Evolutionary conservation across 345 rosid species (phyloP).

Genomic region (Cardamine resedifolia): DNA sequence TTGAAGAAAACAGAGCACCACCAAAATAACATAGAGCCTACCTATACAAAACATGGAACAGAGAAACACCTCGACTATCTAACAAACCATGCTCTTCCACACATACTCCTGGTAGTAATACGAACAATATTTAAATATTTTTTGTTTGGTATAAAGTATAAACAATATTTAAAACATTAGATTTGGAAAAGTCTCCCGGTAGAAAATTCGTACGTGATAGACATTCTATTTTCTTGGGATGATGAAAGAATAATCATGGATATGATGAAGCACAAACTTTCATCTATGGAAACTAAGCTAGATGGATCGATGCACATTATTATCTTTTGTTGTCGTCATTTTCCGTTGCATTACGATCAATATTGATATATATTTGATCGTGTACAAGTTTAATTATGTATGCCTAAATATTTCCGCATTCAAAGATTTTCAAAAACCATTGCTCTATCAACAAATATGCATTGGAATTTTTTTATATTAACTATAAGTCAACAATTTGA

Average conservation of each 20-base stretch:
- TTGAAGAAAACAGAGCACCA: too few relatives aligned
- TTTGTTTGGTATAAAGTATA: neutral
- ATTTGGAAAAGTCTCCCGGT: neutral
- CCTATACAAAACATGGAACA: too few relatives aligned
- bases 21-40: too few relatives aligned
- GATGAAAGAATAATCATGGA: neutral
- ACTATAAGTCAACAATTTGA: neutral
- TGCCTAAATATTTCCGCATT: neutral
- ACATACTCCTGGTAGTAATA: too few relatives aligned
- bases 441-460: neutral
- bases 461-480: too few relatives aligned
- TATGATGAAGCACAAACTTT: neutral
- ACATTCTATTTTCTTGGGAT: neutral
- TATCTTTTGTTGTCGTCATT: neutral
- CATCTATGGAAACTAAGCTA: neutral
- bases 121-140: too few relatives aligned
- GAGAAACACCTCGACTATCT: too few relatives aligned
- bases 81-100: too few relatives aligned
- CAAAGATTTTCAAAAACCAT: neutral
- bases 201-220: neutral
- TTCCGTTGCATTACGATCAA: neutral
- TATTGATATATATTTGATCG: neutral
- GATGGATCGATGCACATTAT: neutral
- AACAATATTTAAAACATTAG: neutral
- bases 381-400: neutral